Base-by-base conservation (phyloP, 257 asterid species). In the Knoxia roxburghii region DNA sequence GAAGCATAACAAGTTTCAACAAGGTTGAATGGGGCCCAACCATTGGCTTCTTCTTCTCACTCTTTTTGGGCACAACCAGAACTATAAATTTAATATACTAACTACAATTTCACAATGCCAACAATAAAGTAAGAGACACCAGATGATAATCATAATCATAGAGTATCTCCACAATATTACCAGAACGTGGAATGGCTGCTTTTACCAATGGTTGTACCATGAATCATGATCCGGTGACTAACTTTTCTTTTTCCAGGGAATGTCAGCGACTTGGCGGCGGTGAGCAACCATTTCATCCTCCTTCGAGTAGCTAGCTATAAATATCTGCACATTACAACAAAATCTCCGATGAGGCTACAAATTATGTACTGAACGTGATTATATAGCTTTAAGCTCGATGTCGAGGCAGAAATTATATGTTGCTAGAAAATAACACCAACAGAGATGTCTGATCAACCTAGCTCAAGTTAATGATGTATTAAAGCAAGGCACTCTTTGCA, bases 241-340 rank as follows among this genome's bases (percentile, higher is more conserved):
- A 62, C 57, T 23, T 15, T 48, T 64, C 51, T 48, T 54, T 30
- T 51, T 56, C 43, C 37, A 27, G 41, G n/a, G n/a, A n/a, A n/a
- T n/a, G n/a, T n/a, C n/a, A n/a, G n/a, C n/a, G n/a, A n/a, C n/a
- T n/a, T n/a, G n/a, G n/a, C n/a, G n/a, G n/a, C n/a, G n/a, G n/a
- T n/a, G n/a, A n/a, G n/a, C 23, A 26, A 35, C 26, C 64, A 70
- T 51, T n/a, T 37, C 68, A 26, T 56, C 68, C 76, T 57, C 72
- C 2, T 58, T 51, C 64, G 30, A 57, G 67, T 67, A 35, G 50
- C 68, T 73, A 73, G 72, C 73, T 59, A 60, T 73, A 73, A 14
- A 51, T 24, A 73, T 73, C 77, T 73, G 77, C 77, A 67, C 8
- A 59, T 10, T 14, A 27, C 30, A 40, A 73, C 6, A 66, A 2